Base-by-base conservation (phyloP, 495 filamentous ascomycete species). In the Neurospora discreta region DNA sequence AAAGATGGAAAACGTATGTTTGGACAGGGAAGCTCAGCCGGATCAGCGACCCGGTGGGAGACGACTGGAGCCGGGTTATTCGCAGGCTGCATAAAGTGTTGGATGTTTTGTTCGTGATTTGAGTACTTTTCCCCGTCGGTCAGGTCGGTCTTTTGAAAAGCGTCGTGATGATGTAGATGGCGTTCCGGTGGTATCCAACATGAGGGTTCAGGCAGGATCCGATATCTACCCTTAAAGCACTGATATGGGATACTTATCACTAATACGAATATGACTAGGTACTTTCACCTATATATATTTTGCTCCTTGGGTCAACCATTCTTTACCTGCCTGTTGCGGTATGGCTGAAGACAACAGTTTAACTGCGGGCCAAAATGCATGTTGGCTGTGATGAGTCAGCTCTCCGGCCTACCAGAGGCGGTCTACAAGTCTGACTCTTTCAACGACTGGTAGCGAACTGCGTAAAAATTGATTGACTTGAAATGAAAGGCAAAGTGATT, bases 1-100 rank as follows among this genome's bases (percentile, higher is more conserved):
- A 70, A 87, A 81, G 80, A 69, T 89, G 15, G 87, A 89, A 77
- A 79, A 67, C n/a, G 68, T 67, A 15, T 79, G 77, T 46, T 36
- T 80, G 67, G 80, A 81, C 15, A 65, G 7, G 26, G 75, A 81
- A 18, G 33, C 71, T 39, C 73, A 76, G 41, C 69, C 72, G 8
- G 70, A 69, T 30, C 39, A 67, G 69, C 44, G 38, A 38, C 69
- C 33, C 4, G 69, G 69, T 26, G 36, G 39, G 69, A 74, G 71
- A n/a, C 72, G 75, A 36, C 2, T 70, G 72, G 70, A 65, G 68
- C 41, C 71, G 69, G 75, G 75, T 33, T 77, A 79, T 70, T 78
- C 75, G n/a, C n/a, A 58, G 4, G 73, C 70, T 8, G 76, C 70
- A 70, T 79, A 67, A 77, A 7, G 52, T 18, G 33, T 11, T 60